Conservation (phyloP, 2,329 filamentous ascomycete genomes). For the Fusarium piperis region DNA sequence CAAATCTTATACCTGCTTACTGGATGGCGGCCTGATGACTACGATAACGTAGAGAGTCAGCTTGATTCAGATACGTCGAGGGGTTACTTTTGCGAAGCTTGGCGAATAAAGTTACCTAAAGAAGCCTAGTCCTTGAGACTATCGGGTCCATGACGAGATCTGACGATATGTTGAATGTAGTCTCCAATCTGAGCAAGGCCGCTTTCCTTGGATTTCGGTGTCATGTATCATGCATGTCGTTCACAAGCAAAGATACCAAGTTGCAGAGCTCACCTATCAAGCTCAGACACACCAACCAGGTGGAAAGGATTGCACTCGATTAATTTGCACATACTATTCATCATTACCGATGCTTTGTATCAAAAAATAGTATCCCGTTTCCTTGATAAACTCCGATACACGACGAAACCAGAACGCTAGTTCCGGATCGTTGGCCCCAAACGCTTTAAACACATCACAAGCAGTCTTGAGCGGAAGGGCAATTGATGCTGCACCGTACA, state of each 20-base stretch:
- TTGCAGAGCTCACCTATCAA: no score
- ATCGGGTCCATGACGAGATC: background rate
- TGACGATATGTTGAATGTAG: background rate
- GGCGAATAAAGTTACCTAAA: background rate
- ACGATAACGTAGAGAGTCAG: background rate
- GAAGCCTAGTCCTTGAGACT: background rate
- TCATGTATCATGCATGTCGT: background rate
- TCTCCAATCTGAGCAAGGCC: background rate
- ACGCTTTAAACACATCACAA: background rate
- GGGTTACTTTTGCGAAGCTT: background rate
- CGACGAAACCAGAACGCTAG: background rate
- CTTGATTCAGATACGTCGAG: background rate
- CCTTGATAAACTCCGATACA: background rate
- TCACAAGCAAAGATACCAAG: background rate
- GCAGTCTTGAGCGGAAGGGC: constrained; percentile 43
- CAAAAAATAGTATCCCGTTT: constrained; percentile 3
- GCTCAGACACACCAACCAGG: no score
- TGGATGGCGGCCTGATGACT: background rate
- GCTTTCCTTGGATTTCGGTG: background rate
- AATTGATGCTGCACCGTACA: constrained; percentile 51
- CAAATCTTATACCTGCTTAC: background rate
- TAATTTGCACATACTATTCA: background rate
- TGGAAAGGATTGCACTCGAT: background rate
- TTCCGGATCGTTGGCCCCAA: background rate
- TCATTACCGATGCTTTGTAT: background rate